These are phyloP conservation scores for Tulasnella sp. DNA, from an alignment of 768 basidiomycete species.

Conservation along the genomic window DNA sequence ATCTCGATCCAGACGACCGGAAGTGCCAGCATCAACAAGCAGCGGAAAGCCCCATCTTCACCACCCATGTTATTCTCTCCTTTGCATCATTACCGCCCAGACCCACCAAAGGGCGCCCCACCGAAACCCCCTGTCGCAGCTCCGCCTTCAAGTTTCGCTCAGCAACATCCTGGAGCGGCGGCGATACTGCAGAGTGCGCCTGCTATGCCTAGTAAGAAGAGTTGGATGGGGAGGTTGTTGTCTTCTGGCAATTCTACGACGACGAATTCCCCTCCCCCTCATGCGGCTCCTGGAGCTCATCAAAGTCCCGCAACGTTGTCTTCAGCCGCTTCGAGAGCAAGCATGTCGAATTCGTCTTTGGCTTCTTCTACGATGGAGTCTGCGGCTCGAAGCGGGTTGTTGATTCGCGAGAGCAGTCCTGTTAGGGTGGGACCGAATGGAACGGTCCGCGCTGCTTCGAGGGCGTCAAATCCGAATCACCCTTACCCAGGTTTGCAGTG, in stretches of 20 bases:
- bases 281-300: constrained; percentile 22
- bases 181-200: not conserved
- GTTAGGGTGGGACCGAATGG: not conserved
- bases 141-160: not conserved
- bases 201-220: constrained; percentile 7
- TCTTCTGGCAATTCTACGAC: not conserved
- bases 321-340: not conserved
- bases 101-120: not conserved
- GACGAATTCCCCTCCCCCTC: not conserved
- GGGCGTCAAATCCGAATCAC: not conserved
- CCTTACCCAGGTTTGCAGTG: not conserved
- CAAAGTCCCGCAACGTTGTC: constrained; percentile 8
- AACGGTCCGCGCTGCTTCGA: not conserved
- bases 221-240: constrained; percentile 15
- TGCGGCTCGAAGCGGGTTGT: not conserved
- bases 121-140: not conserved
- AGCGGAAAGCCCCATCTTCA: not conserved
- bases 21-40: too few relatives aligned
- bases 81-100: not conserved
- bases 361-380: not conserved
- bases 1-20: not conserved
- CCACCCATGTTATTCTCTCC: not conserved
- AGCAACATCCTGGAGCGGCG: not conserved
- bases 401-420: not conserved
- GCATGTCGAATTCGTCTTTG: not conserved